Evolutionary conservation across 441 rosid genomes (phyloP), one percentile per base, ranked within the genome.

Genomic region (Omphalea diandra): DNA sequence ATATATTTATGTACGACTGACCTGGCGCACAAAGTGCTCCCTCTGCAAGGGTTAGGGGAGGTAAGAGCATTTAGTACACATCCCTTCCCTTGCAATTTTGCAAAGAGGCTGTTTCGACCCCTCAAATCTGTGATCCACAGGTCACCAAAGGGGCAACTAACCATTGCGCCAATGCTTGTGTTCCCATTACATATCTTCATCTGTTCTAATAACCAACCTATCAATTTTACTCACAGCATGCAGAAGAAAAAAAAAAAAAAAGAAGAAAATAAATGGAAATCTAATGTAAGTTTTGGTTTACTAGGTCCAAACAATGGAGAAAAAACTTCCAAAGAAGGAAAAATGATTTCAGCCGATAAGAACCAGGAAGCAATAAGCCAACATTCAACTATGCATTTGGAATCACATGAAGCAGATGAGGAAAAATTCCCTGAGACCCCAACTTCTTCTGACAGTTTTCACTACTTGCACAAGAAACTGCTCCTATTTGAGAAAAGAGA

Each of bases 351-450:
- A 56, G 61, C 22, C 32, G 69, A 75, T 27, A 68, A 43, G 62
- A 71, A 52, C 67, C 78, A 65, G 61, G 85, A 75, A 65, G 77
- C 55, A 18, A 67, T 17, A 64, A 74, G 62, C 56, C 69, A 73
- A 53, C 31, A 38, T 65, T 61, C 60, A n/a, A 72, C 69, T 40
- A 9, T 67, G 35, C 79, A 60, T 59, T 73, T 67, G 32, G 80
- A 79, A 65, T 57, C 73, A 26, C 78, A 77, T 53, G 90, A 84
- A 77, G 82, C 65, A 27, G 85, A 83, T 59, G 90, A 78, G 54
- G 86, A 89, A 49, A 85, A 83, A 58, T 74, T 76, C 63, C 90
- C 87, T 0, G 87, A 87, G 52, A 91, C 96, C 22, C 96, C 96
- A 69, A 88, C 91, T 59, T 90, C 91, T 31, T 66, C 70, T 3